These are phyloP conservation scores for Grammothele lineata DNA, from an alignment of 768 basidiomycete genomes.

Conservation along the genomic window DNA sequence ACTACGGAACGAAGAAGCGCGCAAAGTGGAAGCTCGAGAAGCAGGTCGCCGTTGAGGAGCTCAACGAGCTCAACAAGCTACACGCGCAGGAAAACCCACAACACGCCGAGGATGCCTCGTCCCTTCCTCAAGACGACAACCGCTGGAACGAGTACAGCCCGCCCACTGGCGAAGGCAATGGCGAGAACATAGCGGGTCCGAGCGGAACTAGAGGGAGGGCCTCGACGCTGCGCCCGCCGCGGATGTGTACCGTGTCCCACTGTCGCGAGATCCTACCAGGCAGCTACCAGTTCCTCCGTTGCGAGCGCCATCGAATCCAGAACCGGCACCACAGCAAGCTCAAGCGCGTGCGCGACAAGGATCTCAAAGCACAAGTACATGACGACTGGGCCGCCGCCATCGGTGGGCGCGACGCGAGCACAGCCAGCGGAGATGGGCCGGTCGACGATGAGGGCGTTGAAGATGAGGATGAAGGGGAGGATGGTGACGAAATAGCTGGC, in stretches of 20 bases:
- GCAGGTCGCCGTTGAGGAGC: slow-evolving; percentile 36
- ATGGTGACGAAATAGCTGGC: too few species aligned
- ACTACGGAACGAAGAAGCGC: slow-evolving; percentile 52
- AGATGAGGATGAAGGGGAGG: too few species aligned
- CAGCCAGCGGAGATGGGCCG: not conserved
- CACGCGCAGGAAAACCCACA: slow-evolving; percentile 37
- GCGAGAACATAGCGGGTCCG: not conserved
- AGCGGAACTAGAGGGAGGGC: not conserved
- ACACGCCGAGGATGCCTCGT: slow-evolving; percentile 28
- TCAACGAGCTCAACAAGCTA: slow-evolving; percentile 33
- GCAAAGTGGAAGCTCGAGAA: slow-evolving; percentile 49
- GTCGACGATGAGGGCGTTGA: not conserved
- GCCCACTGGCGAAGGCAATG: slow-evolving; percentile 1
- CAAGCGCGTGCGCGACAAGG: slow-evolving; percentile 48
- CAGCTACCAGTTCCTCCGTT: slow-evolving; percentile 46
- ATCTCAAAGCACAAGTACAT: slow-evolving; percentile 32
- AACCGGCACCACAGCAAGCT: slow-evolving; percentile 50
- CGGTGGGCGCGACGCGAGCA: slow-evolving; percentile 1
- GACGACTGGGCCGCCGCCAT: slow-evolving; percentile 19
- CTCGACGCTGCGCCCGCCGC: slow-evolving; percentile 29
- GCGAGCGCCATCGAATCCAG: slow-evolving; percentile 53
- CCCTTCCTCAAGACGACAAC: slow-evolving; percentile 24
- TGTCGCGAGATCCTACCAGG: slow-evolving; percentile 48
- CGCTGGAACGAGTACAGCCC: slow-evolving; percentile 11
- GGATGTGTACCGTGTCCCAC: slow-evolving; percentile 56